Evolutionary conservation across 23 red algal species (phyloP), one percentile per base, ranked within the genome.

Genomic region (Cyanidiococcus yangmingshanensis): DNA sequence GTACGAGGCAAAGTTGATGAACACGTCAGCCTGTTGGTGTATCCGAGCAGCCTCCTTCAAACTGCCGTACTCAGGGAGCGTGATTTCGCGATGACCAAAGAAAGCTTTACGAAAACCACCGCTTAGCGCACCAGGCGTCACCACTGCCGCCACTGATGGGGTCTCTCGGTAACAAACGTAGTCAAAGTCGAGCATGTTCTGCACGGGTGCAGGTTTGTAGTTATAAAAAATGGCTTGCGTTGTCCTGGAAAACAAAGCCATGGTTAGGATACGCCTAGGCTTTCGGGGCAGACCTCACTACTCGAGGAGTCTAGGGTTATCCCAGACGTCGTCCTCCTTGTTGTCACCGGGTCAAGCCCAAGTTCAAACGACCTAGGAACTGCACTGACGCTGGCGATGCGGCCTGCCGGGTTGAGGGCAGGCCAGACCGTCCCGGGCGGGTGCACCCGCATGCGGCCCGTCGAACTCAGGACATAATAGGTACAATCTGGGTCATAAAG

Each of bases 121-220:
- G 50, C 84, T 75, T 21, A 77, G 50, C 1, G 88, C 85, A 50
- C 86, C 88, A 0, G 89, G 94, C 12, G 89, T 83, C 25, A 98
- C 88, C 51, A 98, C 86, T 37, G 88, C 88, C 24, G 94, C 94
- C 35, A 98, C 86, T 0, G 84, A 89, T 21, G 94, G 85, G 1
- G 74, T 79, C 24, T 77, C 34, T 24, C 94, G 85, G 38, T 84
- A 77, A 58, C 88, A 98, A 37, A 91, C 87, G 68, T 89, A 98
- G 75, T 98, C 94, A 75, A 98, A 98, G 75, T 98, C 94, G 34
- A 98, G 86, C 94, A 98, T 98, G 40, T 88, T 84, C 77, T 98
- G 94, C 59, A 98, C 81, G 18, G 94, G 88, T 71, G 84, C 79
- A 18, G 79, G 71, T 57, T 98, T 98, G 81, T 98, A 98, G 75